phyloP scores from a whole-genome alignment of 805 yeast species.

The Metschnikowia chrysomelidarum region DNA sequence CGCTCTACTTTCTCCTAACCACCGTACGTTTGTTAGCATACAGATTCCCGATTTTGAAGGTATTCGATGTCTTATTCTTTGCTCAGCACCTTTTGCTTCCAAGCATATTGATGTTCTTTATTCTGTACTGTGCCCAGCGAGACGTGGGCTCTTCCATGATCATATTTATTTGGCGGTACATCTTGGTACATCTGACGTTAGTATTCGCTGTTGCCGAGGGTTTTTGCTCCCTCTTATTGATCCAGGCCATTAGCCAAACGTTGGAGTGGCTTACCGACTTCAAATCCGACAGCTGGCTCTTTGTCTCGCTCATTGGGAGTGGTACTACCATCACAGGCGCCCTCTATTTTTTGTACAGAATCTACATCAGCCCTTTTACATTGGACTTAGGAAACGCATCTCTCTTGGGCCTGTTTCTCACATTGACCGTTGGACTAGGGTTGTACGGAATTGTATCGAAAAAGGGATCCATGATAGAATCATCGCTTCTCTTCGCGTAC shows the following conservation, averaged over 20 bases:
- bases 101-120: constrained; percentile 66
- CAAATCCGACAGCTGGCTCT: constrained; percentile 76
- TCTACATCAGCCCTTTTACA: constrained; percentile 73
- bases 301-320: constrained; percentile 66
- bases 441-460: constrained; percentile 80
- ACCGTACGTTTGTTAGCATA: constrained; percentile 60
- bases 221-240: constrained; percentile 84
- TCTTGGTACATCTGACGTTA: constrained; percentile 81
- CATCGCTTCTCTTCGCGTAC: constrained; percentile 82
- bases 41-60: constrained; percentile 39
- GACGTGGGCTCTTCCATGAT: constrained; percentile 18
- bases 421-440: constrained; percentile 71
- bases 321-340: constrained; percentile 76
- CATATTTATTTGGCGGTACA: constrained; percentile 66
- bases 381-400: constrained; percentile 76
- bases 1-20: constrained; percentile 67
- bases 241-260: constrained; percentile 88
- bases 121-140: constrained; percentile 23
- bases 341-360: constrained; percentile 74
- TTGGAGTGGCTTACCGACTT: constrained; percentile 61
- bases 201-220: constrained; percentile 90
- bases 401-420: constrained; percentile 79
- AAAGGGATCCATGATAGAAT: constrained; percentile 87
- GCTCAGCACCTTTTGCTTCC: constrained; percentile 84
- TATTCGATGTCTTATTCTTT: constrained; percentile 59